A percentile compares a stretch with the other conserved stretches of the same genome.
Conservation (phyloP, 1,139 yeast genomes). For the Geotrichum fermentans region DNA sequence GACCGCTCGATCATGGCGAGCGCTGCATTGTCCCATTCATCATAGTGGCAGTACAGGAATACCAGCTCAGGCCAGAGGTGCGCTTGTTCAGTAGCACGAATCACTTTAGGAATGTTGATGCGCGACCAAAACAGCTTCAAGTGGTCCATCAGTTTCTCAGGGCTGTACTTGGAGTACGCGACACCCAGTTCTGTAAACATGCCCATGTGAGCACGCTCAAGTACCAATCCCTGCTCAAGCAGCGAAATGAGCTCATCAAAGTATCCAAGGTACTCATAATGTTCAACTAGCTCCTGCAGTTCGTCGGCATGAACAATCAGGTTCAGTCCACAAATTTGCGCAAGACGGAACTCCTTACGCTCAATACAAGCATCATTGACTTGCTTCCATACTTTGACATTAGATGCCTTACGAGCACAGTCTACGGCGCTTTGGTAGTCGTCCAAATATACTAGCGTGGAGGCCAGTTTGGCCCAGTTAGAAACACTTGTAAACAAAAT, state of each 20-base stretch:
- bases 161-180: conserved; percentile 83
- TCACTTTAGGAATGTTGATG: conserved; percentile 94
- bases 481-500: conserved; percentile 79
- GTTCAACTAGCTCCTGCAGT: conserved; percentile 78
- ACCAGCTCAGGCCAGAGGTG: conserved; percentile 96
- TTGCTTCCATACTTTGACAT: conserved; percentile 92
- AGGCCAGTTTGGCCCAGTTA: conserved; percentile 91
- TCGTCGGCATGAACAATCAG: conserved; percentile 97
- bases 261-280: conserved; percentile 86
- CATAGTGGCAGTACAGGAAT: conserved; percentile 94
- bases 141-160: conserved; percentile 92
- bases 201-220: conserved; percentile 99
- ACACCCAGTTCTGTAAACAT: conserved; percentile 97
- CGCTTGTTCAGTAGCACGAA: conserved; percentile 87
- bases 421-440: conserved; percentile 97
- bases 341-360: conserved; percentile 90
- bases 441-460: conserved; percentile 83
- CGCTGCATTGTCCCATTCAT: conserved; percentile 99
- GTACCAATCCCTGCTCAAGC: conserved; percentile 91
- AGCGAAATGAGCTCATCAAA: conserved; percentile 86
- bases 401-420: conserved; percentile 97
- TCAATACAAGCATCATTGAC: conserved; percentile 96
- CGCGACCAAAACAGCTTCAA: conserved; percentile 97
- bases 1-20: conserved; percentile 96
- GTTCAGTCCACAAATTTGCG: conserved; percentile 97